Percentiles rank a stretch among this genome's conserved stretches.
Conservation (phyloP, 768 basidiomycete genomes). For the Macrocybe gigantea region DNA sequence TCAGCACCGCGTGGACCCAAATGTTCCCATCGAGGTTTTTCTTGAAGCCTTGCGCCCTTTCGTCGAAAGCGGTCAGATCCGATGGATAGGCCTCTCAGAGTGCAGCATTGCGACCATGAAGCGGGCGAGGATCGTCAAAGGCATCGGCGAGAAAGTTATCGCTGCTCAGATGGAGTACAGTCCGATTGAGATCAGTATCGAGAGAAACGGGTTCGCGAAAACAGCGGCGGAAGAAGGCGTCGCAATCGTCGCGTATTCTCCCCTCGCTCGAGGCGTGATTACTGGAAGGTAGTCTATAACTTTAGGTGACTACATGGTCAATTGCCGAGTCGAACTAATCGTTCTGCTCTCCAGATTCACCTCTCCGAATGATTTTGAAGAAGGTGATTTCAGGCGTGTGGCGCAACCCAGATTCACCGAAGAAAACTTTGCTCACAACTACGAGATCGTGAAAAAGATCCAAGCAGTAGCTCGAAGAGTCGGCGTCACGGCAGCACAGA, state of each 20-base stretch:
- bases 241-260: constrained; percentile 41
- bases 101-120: constrained; percentile 35
- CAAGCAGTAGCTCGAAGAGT: constrained; percentile 26
- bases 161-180: constrained; percentile 41
- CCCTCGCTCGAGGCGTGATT: constrained; percentile 42
- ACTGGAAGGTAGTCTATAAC: constrained; percentile 35
- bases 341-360: constrained; percentile 13
- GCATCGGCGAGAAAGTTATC: constrained; percentile 23
- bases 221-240: constrained; percentile 38
- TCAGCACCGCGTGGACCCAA: constrained; percentile 29
- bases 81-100: constrained; percentile 49
- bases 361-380: constrained; percentile 34
- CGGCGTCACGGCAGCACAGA: constrained; percentile 33
- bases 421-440: constrained; percentile 38
- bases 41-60: constrained; percentile 2
- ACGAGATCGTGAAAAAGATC: constrained; percentile 29
- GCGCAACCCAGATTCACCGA: constrained; percentile 28
- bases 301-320: constrained; percentile 2
- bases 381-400: constrained; percentile 26
- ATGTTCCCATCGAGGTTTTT: constrained; percentile 41
- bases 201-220: constrained; percentile 32
- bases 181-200: constrained; percentile 38
- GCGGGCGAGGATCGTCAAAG: constrained; percentile 42
- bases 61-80: constrained; percentile 19
- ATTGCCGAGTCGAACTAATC: neutral